Evolutionary conservation across 2,329 filamentous ascomycete genomes (phyloP).

Genomic region (Penicillium sp.): DNA sequence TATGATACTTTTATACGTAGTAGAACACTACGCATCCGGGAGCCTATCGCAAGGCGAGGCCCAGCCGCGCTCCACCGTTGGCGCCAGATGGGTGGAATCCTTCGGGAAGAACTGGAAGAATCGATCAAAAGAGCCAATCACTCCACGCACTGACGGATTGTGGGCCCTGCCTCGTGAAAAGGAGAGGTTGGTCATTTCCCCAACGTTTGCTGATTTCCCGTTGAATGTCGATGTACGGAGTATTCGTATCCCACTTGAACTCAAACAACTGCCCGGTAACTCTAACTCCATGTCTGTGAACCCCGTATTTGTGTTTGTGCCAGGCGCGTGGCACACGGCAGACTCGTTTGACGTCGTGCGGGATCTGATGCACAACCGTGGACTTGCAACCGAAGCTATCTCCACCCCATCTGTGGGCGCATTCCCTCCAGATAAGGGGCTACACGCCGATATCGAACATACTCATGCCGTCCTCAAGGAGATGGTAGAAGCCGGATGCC

Average conservation of each 20-base stretch:
- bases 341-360: constrained; percentile 26
- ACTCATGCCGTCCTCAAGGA: constrained; percentile 21
- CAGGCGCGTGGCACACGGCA: constrained; percentile 36
- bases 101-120: not conserved
- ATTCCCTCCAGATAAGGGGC: constrained; percentile 23
- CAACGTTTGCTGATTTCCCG: not conserved
- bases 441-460: constrained; percentile 28
- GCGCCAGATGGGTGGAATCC: not conserved
- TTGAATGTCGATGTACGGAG: not conserved
- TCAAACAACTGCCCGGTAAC: not conserved
- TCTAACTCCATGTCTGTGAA: not conserved
- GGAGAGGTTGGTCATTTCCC: not conserved
- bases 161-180: not conserved
- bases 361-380: constrained; percentile 22
- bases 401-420: constrained; percentile 18
- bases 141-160: not conserved
- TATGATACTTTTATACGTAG: no score
- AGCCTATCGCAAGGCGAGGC: not conserved
- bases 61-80: not conserved
- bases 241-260: not conserved
- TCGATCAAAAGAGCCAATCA: not conserved
- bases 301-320: constrained; percentile 30
- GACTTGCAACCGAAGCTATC: constrained; percentile 26
- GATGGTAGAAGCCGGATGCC: constrained; percentile 18
- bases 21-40: no score